phyloP scores from a whole-genome alignment of 495 filamentous ascomycete genomes.

The Xylaria venustula region DNA sequence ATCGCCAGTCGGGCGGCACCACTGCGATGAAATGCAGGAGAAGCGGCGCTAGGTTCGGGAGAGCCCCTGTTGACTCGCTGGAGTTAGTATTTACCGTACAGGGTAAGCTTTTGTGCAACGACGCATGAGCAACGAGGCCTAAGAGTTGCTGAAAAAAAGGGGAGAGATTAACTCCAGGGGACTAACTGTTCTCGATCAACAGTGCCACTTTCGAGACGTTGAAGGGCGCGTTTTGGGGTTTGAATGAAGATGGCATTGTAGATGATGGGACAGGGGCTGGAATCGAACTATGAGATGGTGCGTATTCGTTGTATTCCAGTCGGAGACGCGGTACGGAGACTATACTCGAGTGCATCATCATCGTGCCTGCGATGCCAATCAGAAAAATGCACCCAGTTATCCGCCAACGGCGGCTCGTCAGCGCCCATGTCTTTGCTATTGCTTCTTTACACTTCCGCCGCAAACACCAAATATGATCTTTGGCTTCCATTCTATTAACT shows the following conservation, averaged over 20 bases:
- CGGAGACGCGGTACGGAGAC: neutral
- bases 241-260: neutral
- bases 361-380: neutral
- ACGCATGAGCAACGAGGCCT: too few species aligned
- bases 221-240: slow-evolving; percentile 23
- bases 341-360: neutral
- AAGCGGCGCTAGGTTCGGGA: slow-evolving; percentile 42
- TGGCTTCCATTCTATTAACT: neutral
- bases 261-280: neutral
- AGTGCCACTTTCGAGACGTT: slow-evolving; percentile 51
- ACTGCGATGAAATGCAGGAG: slow-evolving; percentile 52
- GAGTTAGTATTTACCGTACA: too few species aligned
- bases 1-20: slow-evolving; percentile 54
- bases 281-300: neutral
- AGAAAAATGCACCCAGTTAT: neutral
- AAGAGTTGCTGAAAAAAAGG: too few species aligned
- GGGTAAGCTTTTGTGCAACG: too few species aligned
- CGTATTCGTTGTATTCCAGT: neutral
- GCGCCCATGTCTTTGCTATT: neutral
- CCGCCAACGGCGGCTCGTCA: neutral
- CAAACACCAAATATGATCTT: neutral
- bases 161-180: too few species aligned
- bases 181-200: slow-evolving; percentile 51
- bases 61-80: too few species aligned
- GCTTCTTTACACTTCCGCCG: neutral